Conservation (phyloP, 805 yeast species). For the Nakazawaea wickerhamii region DNA sequence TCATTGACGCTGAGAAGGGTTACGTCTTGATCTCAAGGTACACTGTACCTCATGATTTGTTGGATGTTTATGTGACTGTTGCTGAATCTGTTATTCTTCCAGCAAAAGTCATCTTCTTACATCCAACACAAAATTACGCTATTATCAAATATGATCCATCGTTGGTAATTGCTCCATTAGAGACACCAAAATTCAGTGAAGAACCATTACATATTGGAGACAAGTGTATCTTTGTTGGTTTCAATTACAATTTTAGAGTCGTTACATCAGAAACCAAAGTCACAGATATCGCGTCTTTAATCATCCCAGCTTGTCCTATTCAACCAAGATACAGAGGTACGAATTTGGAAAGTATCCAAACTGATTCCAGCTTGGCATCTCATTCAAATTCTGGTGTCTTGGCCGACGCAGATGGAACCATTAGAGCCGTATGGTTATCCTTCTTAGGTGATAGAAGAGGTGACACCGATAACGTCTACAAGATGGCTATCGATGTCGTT, state of each 20-base stretch:
- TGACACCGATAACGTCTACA: slow-evolving; percentile 57
- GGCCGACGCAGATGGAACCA: slow-evolving; percentile 70
- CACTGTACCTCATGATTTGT: slow-evolving; percentile 75
- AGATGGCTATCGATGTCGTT: slow-evolving; percentile 73
- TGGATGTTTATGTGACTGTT: slow-evolving; percentile 70
- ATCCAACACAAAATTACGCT: slow-evolving; percentile 84
- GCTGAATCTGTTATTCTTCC: slow-evolving; percentile 84
- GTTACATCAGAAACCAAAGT: slow-evolving; percentile 72
- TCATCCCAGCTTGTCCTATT: slow-evolving; percentile 60
- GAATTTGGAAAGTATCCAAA: slow-evolving; percentile 68
- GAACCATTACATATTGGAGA: slow-evolving; percentile 68
- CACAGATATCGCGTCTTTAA: slow-evolving; percentile 69
- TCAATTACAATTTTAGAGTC: slow-evolving; percentile 61
- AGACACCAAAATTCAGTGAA: slow-evolving; percentile 57
- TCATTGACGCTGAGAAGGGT: slow-evolving; percentile 77
- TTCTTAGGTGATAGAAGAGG: slow-evolving; percentile 70
- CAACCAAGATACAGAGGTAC: slow-evolving; percentile 84
- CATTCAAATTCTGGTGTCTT: slow-evolving; percentile 79
- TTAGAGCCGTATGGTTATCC: slow-evolving; percentile 82
- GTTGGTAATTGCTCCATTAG: slow-evolving; percentile 64
- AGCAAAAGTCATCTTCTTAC: slow-evolving; percentile 75
- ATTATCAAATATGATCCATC: slow-evolving; percentile 77
- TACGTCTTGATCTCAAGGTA: slow-evolving; percentile 74
- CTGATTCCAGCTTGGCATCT: slow-evolving; percentile 66
- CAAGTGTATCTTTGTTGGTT: slow-evolving; percentile 73